Evolutionary conservation across 2,329 filamentous ascomycete species (phyloP).

Genomic region (Trichoderma endophyticum): DNA sequence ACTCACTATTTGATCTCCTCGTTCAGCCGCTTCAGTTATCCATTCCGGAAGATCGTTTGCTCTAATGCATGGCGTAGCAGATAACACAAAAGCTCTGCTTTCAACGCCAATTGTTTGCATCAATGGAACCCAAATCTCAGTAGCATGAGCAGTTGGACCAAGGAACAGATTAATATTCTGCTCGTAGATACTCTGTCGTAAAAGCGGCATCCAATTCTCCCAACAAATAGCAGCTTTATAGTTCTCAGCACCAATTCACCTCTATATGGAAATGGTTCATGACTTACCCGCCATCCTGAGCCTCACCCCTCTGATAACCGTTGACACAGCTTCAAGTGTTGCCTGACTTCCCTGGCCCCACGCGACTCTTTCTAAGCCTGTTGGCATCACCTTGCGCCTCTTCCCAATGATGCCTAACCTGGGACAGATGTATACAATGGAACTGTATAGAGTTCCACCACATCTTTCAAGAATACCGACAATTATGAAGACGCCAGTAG

Average conservation of each 20-base stretch:
- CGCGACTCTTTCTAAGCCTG: neutral
- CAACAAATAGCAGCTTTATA: neutral
- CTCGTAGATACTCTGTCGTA: neutral
- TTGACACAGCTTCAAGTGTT: neutral
- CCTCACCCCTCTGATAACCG: neutral
- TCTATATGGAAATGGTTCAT: neutral
- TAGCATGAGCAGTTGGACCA: neutral
- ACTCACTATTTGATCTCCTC: neutral
- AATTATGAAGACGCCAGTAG: neutral
- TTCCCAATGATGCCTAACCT: neutral
- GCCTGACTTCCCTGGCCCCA: neutral
- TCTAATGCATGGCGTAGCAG: neutral
- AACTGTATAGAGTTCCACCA: neutral
- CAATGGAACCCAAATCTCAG: neutral
- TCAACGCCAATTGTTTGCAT: conserved; percentile 5
- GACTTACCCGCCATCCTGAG: neutral
- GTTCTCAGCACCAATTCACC: neutral
- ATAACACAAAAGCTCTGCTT: neutral
- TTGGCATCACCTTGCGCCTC: neutral
- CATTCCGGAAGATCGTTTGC: neutral
- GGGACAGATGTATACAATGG: neutral
- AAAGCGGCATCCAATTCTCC: conserved; percentile 1
- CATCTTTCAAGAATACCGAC: neutral
- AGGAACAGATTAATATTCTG: neutral
- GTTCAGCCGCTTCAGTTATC: neutral